phyloP scores from a whole-genome alignment of 345 rosid genomes.

The Hypericum androsaemum region DNA sequence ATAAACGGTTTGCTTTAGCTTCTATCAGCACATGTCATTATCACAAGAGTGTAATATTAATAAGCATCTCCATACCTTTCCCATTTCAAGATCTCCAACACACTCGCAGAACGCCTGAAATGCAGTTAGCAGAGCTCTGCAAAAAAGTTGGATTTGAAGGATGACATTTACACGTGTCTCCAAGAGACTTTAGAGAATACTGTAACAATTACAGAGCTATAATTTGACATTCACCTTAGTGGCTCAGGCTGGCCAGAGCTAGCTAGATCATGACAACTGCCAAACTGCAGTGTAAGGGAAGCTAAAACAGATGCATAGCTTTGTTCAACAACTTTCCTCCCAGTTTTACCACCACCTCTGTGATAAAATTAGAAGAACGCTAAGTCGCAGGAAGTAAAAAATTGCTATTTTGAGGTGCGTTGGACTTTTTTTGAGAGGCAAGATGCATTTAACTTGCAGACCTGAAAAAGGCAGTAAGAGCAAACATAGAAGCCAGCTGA shows the following conservation, averaged over 20 bases:
- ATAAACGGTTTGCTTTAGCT: constrained; percentile 11
- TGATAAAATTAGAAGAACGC: constrained; percentile 19
- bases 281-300: constrained; percentile 78
- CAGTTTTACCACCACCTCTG: constrained; percentile 96
- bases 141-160: constrained; percentile 14
- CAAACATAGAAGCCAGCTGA: constrained; percentile 73
- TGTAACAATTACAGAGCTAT: background rate
- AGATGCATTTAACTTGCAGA: constrained; percentile 17
- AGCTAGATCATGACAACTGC: constrained; percentile 84
- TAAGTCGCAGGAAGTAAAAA: constrained; percentile 11
- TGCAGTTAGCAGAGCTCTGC: constrained; percentile 79
- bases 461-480: constrained; percentile 94
- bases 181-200: constrained; percentile 1
- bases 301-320: constrained; percentile 80
- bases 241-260: constrained; percentile 78
- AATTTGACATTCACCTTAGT: constrained; percentile 42
- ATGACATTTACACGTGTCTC: background rate
- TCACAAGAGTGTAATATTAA: background rate
- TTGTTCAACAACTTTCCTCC: constrained; percentile 85
- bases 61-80: constrained; percentile 50
- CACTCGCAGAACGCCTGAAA: constrained; percentile 97
- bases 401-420: background rate
- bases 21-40: constrained; percentile 9
- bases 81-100: constrained; percentile 98
- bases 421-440: background rate